phyloP scores from a whole-genome alignment of 2,329 filamentous ascomycete genomes.

The Mycosphaerella sp. region DNA sequence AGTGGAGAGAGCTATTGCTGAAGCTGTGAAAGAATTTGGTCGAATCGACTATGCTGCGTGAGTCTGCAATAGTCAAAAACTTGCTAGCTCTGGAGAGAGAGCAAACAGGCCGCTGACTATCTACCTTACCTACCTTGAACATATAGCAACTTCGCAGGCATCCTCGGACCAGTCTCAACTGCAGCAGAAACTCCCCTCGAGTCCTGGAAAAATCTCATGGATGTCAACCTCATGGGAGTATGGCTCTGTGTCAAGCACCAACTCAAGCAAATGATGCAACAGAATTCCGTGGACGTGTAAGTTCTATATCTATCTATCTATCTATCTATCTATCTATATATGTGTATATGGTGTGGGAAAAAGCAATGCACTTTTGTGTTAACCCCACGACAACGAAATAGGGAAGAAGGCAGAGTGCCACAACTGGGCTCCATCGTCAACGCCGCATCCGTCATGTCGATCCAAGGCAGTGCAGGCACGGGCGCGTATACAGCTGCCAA shows the following conservation, averaged over 20 bases:
- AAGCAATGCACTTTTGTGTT: background rate
- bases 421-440: slow-evolving; percentile 37
- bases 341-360: background rate
- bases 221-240: slow-evolving; percentile 36
- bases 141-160: slow-evolving; percentile 33
- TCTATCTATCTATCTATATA: too few relatives aligned
- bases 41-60: slow-evolving; percentile 38
- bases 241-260: slow-evolving; percentile 37
- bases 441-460: slow-evolving; percentile 37
- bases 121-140: too few relatives aligned
- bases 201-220: slow-evolving; percentile 34
- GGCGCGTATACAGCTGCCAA: slow-evolving; percentile 37
- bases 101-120: background rate
- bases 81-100: too few relatives aligned
- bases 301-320: too few relatives aligned
- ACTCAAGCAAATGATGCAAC: slow-evolving; percentile 39
- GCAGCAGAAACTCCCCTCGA: slow-evolving; percentile 31
- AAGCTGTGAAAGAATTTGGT: slow-evolving; percentile 35
- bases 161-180: slow-evolving; percentile 27
- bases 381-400: background rate
- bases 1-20: slow-evolving; percentile 30
- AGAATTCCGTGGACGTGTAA: slow-evolving; percentile 24
- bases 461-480: slow-evolving; percentile 34
- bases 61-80: background rate
- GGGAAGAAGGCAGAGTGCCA: slow-evolving; percentile 22